Conservation (phyloP, 352 stramenopile species). For the Blastocystis hominis region DNA sequence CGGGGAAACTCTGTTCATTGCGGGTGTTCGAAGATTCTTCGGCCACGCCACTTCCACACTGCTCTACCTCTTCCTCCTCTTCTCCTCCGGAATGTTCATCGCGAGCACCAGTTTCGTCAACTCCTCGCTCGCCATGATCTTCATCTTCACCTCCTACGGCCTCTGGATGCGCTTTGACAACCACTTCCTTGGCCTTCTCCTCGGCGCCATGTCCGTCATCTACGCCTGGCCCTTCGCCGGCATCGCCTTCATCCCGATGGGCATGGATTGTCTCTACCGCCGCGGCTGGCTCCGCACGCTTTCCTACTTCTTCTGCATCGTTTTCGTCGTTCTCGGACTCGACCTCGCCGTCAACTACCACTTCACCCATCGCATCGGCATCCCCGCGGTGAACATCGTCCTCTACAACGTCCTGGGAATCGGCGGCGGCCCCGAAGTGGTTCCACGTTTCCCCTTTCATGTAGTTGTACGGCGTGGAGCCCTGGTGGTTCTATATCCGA, state of each 20-base stretch:
- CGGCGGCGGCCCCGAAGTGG: conserved; percentile 68
- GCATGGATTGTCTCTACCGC: conserved; percentile 68
- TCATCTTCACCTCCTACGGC: conserved; percentile 70
- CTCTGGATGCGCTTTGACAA: conserved; percentile 71
- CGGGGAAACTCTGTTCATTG: conserved; percentile 70
- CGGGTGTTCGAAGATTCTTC: conserved; percentile 65
- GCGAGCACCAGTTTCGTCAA: conserved; percentile 73
- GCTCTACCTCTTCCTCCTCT: conserved; percentile 68
- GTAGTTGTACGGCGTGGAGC: conserved; percentile 73
- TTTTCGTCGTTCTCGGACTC: conserved; percentile 63
- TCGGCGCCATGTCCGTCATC: conserved; percentile 70
- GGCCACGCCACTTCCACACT: conserved; percentile 67
- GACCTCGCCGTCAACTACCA: conserved; percentile 68
- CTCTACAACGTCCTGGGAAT: conserved; percentile 72
- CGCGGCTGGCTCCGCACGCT: conserved; percentile 67
- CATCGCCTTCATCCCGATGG: conserved; percentile 72
- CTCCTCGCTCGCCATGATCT: conserved; percentile 73
- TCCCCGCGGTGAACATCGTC: conserved; percentile 74
- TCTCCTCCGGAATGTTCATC: conserved; percentile 73
- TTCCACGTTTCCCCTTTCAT: background rate
- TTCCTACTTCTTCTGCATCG: conserved; percentile 64
- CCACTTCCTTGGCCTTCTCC: conserved; percentile 66
- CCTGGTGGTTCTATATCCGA: conserved; percentile 69
- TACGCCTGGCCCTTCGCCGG: conserved; percentile 77
- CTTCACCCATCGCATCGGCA: conserved; percentile 68